phyloP scores from a whole-genome alignment of 768 basidiomycete genomes.

The Russula sp. region DNA sequence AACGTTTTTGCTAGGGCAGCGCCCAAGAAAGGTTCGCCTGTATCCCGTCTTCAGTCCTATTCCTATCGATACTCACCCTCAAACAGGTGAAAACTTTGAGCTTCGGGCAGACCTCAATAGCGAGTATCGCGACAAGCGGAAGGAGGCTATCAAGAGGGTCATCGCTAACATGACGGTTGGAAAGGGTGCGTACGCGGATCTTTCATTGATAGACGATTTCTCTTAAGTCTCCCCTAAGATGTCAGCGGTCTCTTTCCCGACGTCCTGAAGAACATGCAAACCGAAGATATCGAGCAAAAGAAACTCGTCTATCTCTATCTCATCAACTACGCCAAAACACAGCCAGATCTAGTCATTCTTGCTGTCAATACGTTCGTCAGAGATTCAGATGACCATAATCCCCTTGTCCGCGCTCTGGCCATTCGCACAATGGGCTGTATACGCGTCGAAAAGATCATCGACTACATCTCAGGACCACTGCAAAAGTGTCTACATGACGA shows the following conservation, averaged over 20 bases:
- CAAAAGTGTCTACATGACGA: conserved; percentile 91
- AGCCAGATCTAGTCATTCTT: conserved; percentile 97
- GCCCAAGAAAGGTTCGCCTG: conserved; percentile 32
- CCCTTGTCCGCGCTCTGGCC: conserved; percentile 91
- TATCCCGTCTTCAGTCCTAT: no score
- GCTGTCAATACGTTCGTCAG: conserved; percentile 99
- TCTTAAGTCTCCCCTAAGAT: conserved; percentile 45
- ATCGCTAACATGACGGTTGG: conserved; percentile 99
- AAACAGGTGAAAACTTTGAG: conserved; percentile 90
- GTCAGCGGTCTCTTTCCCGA: conserved; percentile 95
- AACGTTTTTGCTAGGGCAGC: conserved; percentile 31
- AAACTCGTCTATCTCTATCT: conserved; percentile 99
- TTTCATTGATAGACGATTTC: neutral
- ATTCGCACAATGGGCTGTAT: conserved; percentile 98
- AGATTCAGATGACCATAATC: conserved; percentile 95
- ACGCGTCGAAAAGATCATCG: conserved; percentile 97
- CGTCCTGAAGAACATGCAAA: conserved; percentile 99
- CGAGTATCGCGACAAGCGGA: conserved; percentile 90
- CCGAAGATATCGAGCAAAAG: conserved; percentile 98
- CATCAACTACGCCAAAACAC: conserved; percentile 99
- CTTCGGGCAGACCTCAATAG: conserved; percentile 96
- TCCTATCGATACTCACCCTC: conserved; percentile 8
- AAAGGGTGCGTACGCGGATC: conserved; percentile 62
- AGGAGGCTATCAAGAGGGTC: conserved; percentile 97
- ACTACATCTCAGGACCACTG: conserved; percentile 95